Evolutionary conservation across 208 protist species (phyloP).

Genomic region (Jaenimonas drosophilae): DNA sequence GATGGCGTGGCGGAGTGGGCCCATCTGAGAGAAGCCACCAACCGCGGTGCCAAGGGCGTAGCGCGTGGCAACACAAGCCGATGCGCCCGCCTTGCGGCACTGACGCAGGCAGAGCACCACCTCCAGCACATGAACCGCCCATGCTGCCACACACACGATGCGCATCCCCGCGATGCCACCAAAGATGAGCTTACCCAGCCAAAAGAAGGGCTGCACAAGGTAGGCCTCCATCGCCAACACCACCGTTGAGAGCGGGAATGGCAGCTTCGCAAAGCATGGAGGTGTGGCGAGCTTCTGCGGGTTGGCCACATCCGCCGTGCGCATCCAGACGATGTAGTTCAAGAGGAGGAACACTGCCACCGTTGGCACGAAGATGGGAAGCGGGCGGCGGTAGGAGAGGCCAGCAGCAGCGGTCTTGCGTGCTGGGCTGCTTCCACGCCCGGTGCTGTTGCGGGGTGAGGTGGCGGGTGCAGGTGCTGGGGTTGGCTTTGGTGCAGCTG

Average conservation of each 20-base stretch:
- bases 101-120: slow-evolving; percentile 33
- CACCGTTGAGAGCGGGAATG: background rate
- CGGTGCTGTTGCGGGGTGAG: too few species aligned
- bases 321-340: slow-evolving; percentile 46
- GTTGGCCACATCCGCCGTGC: slow-evolving; percentile 3
- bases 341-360: slow-evolving; percentile 34
- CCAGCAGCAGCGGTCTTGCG: too few species aligned
- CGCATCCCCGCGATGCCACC: slow-evolving; percentile 23
- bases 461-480: too few species aligned
- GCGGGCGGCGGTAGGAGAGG: slow-evolving; percentile 26
- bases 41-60: slow-evolving; percentile 31
- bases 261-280: background rate
- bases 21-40: slow-evolving; percentile 42
- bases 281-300: background rate
- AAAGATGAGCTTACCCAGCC: slow-evolving; percentile 16
- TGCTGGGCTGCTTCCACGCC: too few species aligned
- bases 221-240: slow-evolving; percentile 28
- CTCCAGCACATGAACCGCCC: slow-evolving; percentile 44
- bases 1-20: too few species aligned
- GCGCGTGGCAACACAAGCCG: slow-evolving; percentile 5
- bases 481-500: too few species aligned
- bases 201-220: slow-evolving; percentile 26
- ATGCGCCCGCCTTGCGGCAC: slow-evolving; percentile 28
- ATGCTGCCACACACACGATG: slow-evolving; percentile 20
- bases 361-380: slow-evolving; percentile 18